Base-by-base conservation (phyloP, 345 rosid species). In the Abelmoschus esculentus region DNA sequence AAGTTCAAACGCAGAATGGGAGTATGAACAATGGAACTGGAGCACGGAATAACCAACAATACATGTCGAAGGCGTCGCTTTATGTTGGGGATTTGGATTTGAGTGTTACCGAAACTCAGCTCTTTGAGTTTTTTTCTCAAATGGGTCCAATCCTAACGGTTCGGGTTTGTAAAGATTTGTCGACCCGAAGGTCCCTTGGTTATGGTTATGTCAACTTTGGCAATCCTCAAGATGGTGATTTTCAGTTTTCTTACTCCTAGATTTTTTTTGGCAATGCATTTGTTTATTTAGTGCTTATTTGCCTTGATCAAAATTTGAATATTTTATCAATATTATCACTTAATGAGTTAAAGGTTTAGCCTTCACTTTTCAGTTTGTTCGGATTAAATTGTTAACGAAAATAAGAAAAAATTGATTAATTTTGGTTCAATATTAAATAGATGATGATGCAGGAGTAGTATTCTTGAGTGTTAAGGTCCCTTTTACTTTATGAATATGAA, bases 11-110 rank as follows among this genome's bases (percentile, higher is more conserved):
- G 56, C 87, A 79, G 46, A 76, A 73, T 52, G 58, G 50, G 15
- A 69, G 70, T 38, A 77, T 32, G 69, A 61, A 76, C 78, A 66
- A 73, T 54, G 66, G 67, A 63, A 70, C 69, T 14, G 72, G 77
- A 38, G 42, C 42, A 38, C 42, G 66, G 44, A 86, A 66, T 65
- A 75, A 70, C 58, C 13, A 46, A 4, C 96, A 85, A 74, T 83
- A 7, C 42, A 38, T 82, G 26, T 83, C 69, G 47, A 78, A 92
- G 70, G 90, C 92, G 22, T 93, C 97, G 75, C 92, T 93, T 28
- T 93, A 90, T 62, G 97, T 93, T 8, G 97, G 98, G 50, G 97
- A 93, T 86, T 84, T 93, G 84, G 97, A 93, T 59, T 29, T 44
- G 1, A 93, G 77, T 32, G 90, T 90, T 64, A 85, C 90, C 0